Percentiles rank a stretch among this genome's conserved stretches.
phyloP scores from a whole-genome alignment of 768 basidiomycete species.

The Amanita brunnescens region DNA sequence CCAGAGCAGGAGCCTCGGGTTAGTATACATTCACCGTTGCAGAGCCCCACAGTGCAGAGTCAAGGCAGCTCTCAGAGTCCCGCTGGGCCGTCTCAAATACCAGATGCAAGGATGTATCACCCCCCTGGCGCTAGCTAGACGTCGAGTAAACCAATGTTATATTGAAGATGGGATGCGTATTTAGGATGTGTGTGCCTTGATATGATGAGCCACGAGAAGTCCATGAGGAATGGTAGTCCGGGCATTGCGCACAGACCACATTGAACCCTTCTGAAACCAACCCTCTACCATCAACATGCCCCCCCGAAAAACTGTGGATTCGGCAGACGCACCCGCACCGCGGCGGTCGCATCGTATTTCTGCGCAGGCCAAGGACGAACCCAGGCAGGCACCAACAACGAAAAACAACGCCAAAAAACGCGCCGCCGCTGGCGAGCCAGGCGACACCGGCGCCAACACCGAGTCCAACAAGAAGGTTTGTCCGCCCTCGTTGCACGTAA shows the following conservation, averaged over 20 bases:
- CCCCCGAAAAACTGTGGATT: constrained; percentile 27
- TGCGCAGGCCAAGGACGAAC: constrained; percentile 26
- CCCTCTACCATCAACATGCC: constrained; percentile 15
- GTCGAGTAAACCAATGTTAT: too few species aligned
- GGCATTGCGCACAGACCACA: constrained; percentile 2
- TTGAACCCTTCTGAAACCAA: background rate
- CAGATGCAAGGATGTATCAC: too few species aligned
- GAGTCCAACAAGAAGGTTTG: constrained; percentile 25
- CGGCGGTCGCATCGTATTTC: constrained; percentile 53
- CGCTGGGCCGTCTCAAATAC: too few species aligned
- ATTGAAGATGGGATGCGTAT: background rate
- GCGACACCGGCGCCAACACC: constrained; percentile 13
- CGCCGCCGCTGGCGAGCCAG: constrained; percentile 26
- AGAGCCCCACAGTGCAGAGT: background rate
- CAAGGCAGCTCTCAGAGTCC: background rate
- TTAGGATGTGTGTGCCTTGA: background rate
- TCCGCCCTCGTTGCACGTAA: background rate
- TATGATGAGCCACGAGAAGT: background rate
- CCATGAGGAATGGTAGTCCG: background rate
- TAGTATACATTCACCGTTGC: constrained; percentile 13
- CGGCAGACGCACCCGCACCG: constrained; percentile 29
- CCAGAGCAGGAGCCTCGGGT: constrained; percentile 4
- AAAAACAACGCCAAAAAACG: constrained; percentile 28
- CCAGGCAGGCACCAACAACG: constrained; percentile 22
- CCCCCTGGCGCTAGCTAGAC: too few species aligned